Evolutionary conservation across 345 rosid species (phyloP).

Genomic region (Carallia brachiata): DNA sequence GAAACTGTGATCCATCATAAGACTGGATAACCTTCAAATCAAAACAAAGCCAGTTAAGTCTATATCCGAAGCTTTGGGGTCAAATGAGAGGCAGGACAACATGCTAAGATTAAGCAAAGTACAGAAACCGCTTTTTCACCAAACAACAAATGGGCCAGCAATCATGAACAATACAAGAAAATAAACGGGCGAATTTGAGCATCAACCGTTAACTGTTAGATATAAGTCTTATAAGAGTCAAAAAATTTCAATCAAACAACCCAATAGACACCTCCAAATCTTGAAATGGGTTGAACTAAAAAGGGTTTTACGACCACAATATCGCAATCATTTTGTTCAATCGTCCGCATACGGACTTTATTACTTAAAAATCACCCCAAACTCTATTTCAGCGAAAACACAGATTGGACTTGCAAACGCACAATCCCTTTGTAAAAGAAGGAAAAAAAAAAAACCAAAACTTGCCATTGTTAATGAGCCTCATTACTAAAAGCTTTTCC

Average conservation of each 20-base stretch:
- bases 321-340: not conserved
- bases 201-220: too few relatives aligned
- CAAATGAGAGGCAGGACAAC: not conserved
- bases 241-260: too few relatives aligned
- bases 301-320: not conserved
- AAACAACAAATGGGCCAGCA: too few relatives aligned
- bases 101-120: not conserved
- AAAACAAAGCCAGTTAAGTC: constrained; percentile 30
- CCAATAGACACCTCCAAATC: constrained; percentile 1
- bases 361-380: too few relatives aligned
- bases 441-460: not conserved
- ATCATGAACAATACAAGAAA: too few relatives aligned
- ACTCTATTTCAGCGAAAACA: too few relatives aligned
- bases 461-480: not conserved
- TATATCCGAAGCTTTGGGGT: not conserved
- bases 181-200: not conserved
- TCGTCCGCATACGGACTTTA: too few relatives aligned
- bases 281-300: not conserved
- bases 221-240: too few relatives aligned
- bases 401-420: too few relatives aligned
- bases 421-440: too few relatives aligned
- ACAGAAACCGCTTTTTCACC: not conserved
- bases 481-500: not conserved
- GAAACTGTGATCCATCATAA: constrained; percentile 61
- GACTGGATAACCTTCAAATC: constrained; percentile 44